A percentile compares a stretch with the other conserved stretches of the same genome.
Conservation (phyloP, 2,329 filamentous ascomycete genomes). For the Ophiostoma sp. region DNA sequence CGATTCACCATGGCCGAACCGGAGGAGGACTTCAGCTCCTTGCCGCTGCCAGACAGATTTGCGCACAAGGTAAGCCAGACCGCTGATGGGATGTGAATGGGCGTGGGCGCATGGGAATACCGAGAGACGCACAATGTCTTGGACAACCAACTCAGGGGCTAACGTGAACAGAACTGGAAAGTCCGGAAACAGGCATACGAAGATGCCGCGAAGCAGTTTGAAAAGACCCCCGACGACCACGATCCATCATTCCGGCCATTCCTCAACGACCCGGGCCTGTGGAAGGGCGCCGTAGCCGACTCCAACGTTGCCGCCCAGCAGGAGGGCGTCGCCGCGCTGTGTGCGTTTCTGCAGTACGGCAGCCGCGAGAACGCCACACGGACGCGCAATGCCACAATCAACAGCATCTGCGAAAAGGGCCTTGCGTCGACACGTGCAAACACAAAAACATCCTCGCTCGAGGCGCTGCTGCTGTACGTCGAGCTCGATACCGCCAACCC, state of each 20-base stretch:
- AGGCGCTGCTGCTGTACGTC: conserved; percentile 81
- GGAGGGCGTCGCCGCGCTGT: conserved; percentile 81
- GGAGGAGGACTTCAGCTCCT: conserved; percentile 75
- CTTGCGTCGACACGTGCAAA: conserved; percentile 80
- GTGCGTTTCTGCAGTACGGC: conserved; percentile 87
- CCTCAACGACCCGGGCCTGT: conserved; percentile 73
- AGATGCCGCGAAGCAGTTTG: conserved; percentile 82
- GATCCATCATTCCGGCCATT: conserved; percentile 86
- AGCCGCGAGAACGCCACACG: conserved; percentile 72
- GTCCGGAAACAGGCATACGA: conserved; percentile 93
- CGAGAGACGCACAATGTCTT: background rate
- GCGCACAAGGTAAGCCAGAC: conserved; percentile 62
- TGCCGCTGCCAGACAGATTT: conserved; percentile 75
- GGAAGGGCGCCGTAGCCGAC: conserved; percentile 89
- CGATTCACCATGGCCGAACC: conserved; percentile 62
- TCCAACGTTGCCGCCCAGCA: conserved; percentile 96
- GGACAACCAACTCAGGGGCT: background rate
- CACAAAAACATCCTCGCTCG: conserved; percentile 79
- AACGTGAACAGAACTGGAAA: conserved; percentile 71
- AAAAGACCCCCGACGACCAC: conserved; percentile 74
- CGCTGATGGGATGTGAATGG: background rate
- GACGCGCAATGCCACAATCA: conserved; percentile 69
- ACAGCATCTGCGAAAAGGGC: conserved; percentile 84
- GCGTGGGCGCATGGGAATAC: background rate
- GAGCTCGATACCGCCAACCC: conserved; percentile 83